A percentile compares a stretch with the other conserved stretches of the same genome.
These are phyloP conservation scores for Helichrysum umbraculigerum DNA, from an alignment of 129 eudicot species.

Conservation along the genomic window DNA sequence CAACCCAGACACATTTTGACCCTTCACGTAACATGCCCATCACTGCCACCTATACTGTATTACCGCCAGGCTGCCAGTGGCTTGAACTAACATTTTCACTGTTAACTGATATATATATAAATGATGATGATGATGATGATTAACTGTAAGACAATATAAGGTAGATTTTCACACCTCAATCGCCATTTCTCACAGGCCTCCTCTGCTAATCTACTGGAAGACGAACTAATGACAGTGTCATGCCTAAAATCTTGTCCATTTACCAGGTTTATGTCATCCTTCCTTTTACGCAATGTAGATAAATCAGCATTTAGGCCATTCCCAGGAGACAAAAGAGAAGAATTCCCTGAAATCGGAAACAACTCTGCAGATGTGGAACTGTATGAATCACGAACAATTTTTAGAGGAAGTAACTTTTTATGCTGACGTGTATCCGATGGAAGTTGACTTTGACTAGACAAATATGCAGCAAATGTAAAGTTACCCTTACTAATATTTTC, in stretches of 20 bases:
- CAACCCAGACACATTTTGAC: background rate
- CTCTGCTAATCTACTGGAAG: constrained; percentile 58
- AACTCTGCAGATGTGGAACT: constrained; percentile 36
- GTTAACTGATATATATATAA: background rate
- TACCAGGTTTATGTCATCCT: constrained; percentile 35
- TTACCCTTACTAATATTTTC: constrained; percentile 40
- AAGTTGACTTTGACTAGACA: constrained; percentile 43
- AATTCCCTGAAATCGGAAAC: constrained; percentile 42
- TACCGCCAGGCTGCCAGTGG: background rate
- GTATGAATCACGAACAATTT: constrained; percentile 45
- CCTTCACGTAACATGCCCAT: background rate
- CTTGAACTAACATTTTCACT: background rate
- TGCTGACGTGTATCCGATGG: constrained; percentile 41
- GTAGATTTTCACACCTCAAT: constrained; percentile 55
- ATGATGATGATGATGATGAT: background rate
- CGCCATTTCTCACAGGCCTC: constrained; percentile 97
- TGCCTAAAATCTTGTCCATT: constrained; percentile 40
- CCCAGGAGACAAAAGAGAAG: constrained; percentile 39
- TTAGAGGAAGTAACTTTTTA: constrained; percentile 62
- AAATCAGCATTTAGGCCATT: constrained; percentile 33
- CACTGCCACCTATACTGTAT: background rate
- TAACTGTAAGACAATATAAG: background rate
- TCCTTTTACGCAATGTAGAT: constrained; percentile 34
- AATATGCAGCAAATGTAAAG: constrained; percentile 71
- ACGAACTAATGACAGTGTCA: constrained; percentile 34